These are phyloP conservation scores for Leonotis leonurus DNA, from an alignment of 257 asterid species.

Conservation along the genomic window DNA sequence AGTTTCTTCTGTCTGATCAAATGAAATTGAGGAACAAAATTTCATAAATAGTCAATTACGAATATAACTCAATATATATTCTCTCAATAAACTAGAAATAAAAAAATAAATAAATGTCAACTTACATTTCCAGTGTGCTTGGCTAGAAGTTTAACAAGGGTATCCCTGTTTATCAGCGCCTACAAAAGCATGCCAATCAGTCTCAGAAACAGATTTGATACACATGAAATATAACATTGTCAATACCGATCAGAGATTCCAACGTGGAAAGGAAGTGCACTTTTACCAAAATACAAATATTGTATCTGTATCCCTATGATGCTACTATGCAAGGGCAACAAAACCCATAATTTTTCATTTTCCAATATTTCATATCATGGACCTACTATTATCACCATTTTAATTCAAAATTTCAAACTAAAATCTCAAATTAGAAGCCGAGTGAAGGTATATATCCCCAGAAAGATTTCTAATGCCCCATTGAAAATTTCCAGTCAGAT, in stretches of 20 bases:
- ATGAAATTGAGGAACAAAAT: conserved; percentile 1
- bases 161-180: conserved; percentile 67
- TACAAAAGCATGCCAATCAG: conserved; percentile 30
- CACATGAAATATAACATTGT: background rate
- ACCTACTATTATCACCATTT: background rate
- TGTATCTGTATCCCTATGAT: background rate
- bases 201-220: background rate
- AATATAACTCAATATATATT: background rate
- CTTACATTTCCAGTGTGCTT: conserved; percentile 91
- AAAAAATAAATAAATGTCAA: conserved; percentile 3
- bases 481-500: background rate
- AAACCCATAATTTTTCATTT: background rate
- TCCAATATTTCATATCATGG: conserved; percentile 6
- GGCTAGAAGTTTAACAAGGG: conserved; percentile 63
- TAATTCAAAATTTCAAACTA: background rate
- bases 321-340: background rate
- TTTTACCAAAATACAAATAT: background rate
- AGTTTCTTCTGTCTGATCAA: conserved; percentile 56
- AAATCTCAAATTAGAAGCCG: background rate
- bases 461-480: background rate
- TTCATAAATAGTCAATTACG: conserved; percentile 9
- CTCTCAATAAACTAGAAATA: background rate
- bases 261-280: background rate
- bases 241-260: background rate
- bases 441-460: background rate